Percentiles rank a stretch among this genome's conserved stretches.
These are phyloP conservation scores for Exophiala phaeomuriformis DNA, from an alignment of 2,329 filamentous ascomycete genomes.

Conservation along the genomic window DNA sequence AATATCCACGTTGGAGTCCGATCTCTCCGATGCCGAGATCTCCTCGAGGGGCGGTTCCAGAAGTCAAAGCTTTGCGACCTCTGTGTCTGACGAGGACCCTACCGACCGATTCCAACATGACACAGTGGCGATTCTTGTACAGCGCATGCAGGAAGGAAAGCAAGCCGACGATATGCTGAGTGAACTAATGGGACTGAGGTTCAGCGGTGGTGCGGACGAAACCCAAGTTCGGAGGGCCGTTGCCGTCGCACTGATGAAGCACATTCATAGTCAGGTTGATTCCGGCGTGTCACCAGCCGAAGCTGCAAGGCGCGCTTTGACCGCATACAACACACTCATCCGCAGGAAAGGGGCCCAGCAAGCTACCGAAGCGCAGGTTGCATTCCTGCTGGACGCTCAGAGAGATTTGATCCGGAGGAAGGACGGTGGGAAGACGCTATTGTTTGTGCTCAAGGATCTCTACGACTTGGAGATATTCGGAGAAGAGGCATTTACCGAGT, in stretches of 20 bases:
- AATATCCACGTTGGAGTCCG: slow-evolving; percentile 58
- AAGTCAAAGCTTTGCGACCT: slow-evolving; percentile 65
- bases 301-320: slow-evolving; percentile 58
- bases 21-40: slow-evolving; percentile 38
- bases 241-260: slow-evolving; percentile 74
- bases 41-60: slow-evolving; percentile 46
- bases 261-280: slow-evolving; percentile 63
- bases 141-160: slow-evolving; percentile 66
- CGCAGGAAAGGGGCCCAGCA: slow-evolving; percentile 54
- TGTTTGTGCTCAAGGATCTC: slow-evolving; percentile 73
- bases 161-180: slow-evolving; percentile 80
- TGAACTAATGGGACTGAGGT: slow-evolving; percentile 87
- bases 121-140: slow-evolving; percentile 76
- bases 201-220: slow-evolving; percentile 84
- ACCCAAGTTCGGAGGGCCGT: slow-evolving; percentile 80
- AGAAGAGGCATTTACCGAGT: slow-evolving; percentile 77
- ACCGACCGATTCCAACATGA: slow-evolving; percentile 70
- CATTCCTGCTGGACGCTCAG: slow-evolving; percentile 76
- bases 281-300: slow-evolving; percentile 51
- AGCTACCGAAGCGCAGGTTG: slow-evolving; percentile 63
- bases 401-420: slow-evolving; percentile 62
- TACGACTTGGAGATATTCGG: slow-evolving; percentile 79
- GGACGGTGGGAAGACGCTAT: slow-evolving; percentile 61
- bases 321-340: slow-evolving; percentile 56
- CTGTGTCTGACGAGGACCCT: slow-evolving; percentile 55